A percentile compares a stretch with the other conserved stretches of the same genome.
These are phyloP conservation scores for Albophoma yamanashiensis DNA, from an alignment of 2,329 filamentous ascomycete species.

Conservation along the genomic window DNA sequence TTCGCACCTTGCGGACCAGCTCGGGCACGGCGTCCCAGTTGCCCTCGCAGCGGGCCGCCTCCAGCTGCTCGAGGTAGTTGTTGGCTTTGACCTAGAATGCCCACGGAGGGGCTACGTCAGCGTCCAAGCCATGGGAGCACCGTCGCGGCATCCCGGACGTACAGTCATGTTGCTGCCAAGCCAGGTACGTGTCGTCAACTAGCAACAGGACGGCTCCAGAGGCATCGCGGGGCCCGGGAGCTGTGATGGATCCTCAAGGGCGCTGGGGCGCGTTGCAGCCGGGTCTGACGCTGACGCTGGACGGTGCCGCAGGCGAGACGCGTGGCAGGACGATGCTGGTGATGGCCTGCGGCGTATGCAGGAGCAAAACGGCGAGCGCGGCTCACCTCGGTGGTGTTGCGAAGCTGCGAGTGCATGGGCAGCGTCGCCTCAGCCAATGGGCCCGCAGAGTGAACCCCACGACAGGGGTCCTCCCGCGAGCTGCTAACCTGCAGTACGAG, in stretches of 20 bases:
- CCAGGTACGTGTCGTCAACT: constrained; percentile 11
- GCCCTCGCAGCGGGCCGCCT: constrained; percentile 78
- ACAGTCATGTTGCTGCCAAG: constrained; percentile 24
- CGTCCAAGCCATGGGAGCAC: neutral
- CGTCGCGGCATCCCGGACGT: constrained; percentile 7
- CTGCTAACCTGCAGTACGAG: neutral
- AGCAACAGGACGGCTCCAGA: constrained; percentile 8
- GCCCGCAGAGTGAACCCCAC: constrained; percentile 8
- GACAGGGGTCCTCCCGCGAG: constrained; percentile 2
- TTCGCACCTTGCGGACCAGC: constrained; percentile 83
- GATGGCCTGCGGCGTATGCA: neutral
- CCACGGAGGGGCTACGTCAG: constrained; percentile 10
- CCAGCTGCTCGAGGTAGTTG: constrained; percentile 72
- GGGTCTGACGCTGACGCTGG: neutral
- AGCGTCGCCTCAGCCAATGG: constrained; percentile 13
- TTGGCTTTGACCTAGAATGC: constrained; percentile 56
- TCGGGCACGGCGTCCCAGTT: constrained; percentile 82
- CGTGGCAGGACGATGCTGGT: neutral
- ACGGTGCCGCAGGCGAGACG: neutral
- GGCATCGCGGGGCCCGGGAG: constrained; percentile 7
- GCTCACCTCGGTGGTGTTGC: neutral
- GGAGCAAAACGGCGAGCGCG: neutral
- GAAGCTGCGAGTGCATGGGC: neutral
- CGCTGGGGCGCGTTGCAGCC: neutral
- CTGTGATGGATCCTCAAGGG: neutral